Evolutionary conservation across 2,329 filamentous ascomycete genomes (phyloP).

Genomic region (Aspergillus bombycis): DNA sequence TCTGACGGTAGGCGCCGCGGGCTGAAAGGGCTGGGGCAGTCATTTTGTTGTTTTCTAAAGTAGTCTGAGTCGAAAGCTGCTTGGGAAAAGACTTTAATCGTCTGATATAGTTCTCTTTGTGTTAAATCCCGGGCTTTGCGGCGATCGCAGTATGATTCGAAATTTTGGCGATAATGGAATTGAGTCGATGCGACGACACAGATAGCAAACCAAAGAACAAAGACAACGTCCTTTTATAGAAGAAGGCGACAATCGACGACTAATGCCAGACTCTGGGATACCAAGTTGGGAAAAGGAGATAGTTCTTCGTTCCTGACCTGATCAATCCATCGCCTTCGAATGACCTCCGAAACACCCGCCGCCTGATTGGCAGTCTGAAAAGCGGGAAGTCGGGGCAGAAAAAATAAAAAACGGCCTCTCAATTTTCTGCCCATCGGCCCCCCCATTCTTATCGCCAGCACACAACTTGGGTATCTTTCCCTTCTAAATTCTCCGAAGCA

Average conservation of each 20-base stretch:
- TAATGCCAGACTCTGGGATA: neutral
- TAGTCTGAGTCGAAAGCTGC: neutral
- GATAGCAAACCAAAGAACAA: neutral
- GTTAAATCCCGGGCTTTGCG: neutral
- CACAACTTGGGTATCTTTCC: conserved; percentile 14
- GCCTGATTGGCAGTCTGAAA: conserved; percentile 29
- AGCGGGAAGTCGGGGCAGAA: conserved; percentile 38
- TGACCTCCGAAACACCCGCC: conserved; percentile 29
- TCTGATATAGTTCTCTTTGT: neutral
- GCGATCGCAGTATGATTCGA: neutral
- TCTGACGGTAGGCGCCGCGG: conserved; percentile 74
- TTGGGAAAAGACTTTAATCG: neutral
- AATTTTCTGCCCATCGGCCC: conserved; percentile 10
- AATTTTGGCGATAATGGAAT: neutral
- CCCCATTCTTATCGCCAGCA: conserved; percentile 15
- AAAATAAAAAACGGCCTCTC: conserved; percentile 35
- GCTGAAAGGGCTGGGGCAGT: conserved; percentile 54
- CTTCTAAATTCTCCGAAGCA: neutral
- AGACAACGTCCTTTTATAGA: no score
- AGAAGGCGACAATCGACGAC: neutral
- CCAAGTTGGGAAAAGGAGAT: neutral
- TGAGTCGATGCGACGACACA: neutral
- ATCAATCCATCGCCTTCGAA: conserved; percentile 6
- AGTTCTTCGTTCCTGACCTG: neutral
- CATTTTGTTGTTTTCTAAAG: conserved; percentile 20